Base-by-base conservation (phyloP, 2,329 filamentous ascomycete species). In the Claviceps sp. region DNA sequence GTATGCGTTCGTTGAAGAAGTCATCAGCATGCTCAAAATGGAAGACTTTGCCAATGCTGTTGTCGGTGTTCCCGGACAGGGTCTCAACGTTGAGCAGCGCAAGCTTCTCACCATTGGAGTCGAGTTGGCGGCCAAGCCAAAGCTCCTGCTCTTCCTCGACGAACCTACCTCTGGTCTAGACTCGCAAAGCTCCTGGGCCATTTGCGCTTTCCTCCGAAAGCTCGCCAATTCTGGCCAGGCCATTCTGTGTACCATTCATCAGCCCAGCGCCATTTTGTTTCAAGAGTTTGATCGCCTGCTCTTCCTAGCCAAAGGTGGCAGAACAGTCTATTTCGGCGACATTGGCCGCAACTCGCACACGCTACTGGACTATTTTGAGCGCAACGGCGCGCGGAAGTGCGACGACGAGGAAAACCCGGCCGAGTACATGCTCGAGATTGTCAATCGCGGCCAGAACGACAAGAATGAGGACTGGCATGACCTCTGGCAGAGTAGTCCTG, bases 361-460 rank as follows among this genome's bases (percentile, higher is more conserved):
- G 0, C 64, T 86, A 48, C 71, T 79, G 1, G 67, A 71, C 42
- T 85, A 85, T 63, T 89, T 90, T 53, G 78, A 83, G 60, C 60
- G 65, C 11, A 77, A 85, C 51, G 85, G 84, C 4, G 82, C 78
- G 1, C 70, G 77, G 3, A 66, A 69, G 45, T 85, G 84, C 53
- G 72, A 70, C 8, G 64, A 73, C 2, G 73, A 79, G 1, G 83
- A 84, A 54, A 88, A 88, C 57, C 85, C 85, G 0, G 85, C 85
- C 1, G 85, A 89, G 65, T 88, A 80, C 69, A 87, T 88, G 79
- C 73, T 88, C 6, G 72, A 78, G 56, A 64, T 75, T 16, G 71
- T 73, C 50, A 72, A 72, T 51, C 64, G 67, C 8, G 66, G 67
- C 0, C 57, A 55, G 3, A 74, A 71, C 56, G 59, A 61, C 16